Percentiles rank a stretch among this genome's conserved stretches.
phyloP scores from a whole-genome alignment of 2,329 filamentous ascomycete genomes.

The Stagonosporopsis rhizophila region DNA sequence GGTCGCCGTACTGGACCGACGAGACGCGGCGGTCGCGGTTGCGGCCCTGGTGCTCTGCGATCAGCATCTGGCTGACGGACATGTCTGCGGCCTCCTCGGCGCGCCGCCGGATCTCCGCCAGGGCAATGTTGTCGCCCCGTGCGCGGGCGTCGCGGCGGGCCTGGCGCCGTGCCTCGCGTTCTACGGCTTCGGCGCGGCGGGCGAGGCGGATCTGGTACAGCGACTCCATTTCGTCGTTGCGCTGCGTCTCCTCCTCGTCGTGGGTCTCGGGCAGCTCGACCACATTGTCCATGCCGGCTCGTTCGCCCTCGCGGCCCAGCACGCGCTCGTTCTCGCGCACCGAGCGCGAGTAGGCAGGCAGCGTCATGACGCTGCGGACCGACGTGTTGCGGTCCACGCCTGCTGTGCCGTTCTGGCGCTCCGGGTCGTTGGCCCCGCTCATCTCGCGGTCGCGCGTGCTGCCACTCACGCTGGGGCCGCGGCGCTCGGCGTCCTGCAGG shows the following conservation, averaged over 20 bases:
- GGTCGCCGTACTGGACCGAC: slow-evolving; percentile 76
- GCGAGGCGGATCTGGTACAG: slow-evolving; percentile 87
- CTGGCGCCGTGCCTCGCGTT: slow-evolving; percentile 77
- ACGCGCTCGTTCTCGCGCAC: slow-evolving; percentile 80
- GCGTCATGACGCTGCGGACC: slow-evolving; percentile 89
- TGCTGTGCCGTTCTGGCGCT: slow-evolving; percentile 40
- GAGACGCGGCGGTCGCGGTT: slow-evolving; percentile 72
- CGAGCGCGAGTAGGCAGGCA: slow-evolving; percentile 81
- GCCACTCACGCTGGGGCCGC: slow-evolving; percentile 27
- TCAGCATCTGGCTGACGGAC: slow-evolving; percentile 54
- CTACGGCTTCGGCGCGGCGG: slow-evolving; percentile 75
- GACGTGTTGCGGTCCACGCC: slow-evolving; percentile 81
- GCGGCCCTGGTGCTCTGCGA: slow-evolving; percentile 67
- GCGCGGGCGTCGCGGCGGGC: slow-evolving; percentile 74
- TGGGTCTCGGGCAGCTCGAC: slow-evolving; percentile 81
- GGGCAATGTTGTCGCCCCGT: slow-evolving; percentile 71
- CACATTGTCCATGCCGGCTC: slow-evolving; percentile 89
- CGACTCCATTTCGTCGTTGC: slow-evolving; percentile 91
- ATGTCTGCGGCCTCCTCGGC: slow-evolving; percentile 52
- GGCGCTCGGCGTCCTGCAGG: slow-evolving; percentile 44
- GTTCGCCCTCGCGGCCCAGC: slow-evolving; percentile 86
- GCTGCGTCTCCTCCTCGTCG: slow-evolving; percentile 77
- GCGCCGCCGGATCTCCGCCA: slow-evolving; percentile 66
- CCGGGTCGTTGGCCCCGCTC: slow-evolving; percentile 39
- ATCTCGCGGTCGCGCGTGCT: slow-evolving; percentile 38